Percentiles rank a stretch among this genome's conserved stretches.
Conservation (phyloP, 2,329 filamentous ascomycete species). For the Cercospora zeina region DNA sequence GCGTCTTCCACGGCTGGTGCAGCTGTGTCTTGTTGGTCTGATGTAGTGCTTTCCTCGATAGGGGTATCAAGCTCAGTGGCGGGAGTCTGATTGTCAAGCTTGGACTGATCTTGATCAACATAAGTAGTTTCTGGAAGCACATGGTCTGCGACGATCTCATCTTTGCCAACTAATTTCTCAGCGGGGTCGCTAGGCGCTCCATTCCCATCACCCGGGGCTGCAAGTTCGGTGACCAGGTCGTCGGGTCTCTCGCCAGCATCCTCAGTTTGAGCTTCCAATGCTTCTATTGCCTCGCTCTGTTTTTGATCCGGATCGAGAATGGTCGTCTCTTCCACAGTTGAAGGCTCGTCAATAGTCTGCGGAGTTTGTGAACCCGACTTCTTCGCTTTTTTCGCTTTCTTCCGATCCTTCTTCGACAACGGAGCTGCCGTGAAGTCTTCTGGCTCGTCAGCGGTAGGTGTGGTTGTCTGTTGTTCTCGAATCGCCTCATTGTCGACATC, state of each 20-base stretch:
- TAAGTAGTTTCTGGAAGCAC: not conserved
- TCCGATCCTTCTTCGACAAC: conserved; percentile 14
- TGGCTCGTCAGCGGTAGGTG: conserved; percentile 3
- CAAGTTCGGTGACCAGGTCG: not conserved
- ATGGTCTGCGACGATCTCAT: not conserved
- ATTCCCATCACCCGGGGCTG: not conserved
- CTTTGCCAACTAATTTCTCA: not conserved
- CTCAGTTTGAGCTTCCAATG: not conserved
- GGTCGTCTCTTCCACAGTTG: not conserved
- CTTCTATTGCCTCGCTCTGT: not conserved
- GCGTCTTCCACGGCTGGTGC: not conserved
- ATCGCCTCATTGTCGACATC: not conserved
- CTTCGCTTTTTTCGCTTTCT: conserved; percentile 31
- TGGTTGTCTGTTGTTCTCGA: not conserved
- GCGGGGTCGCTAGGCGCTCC: not conserved
- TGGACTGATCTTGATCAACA: not conserved
- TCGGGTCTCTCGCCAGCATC: not conserved
- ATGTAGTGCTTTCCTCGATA: not conserved
- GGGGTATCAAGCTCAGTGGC: not conserved
- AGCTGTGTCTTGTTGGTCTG: not conserved
- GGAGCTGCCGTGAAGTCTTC: conserved; percentile 7
- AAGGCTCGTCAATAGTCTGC: conserved; percentile 13
- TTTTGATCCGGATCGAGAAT: not conserved
- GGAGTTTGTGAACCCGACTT: conserved; percentile 16
- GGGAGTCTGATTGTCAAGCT: not conserved